phyloP scores from a whole-genome alignment of 1,284 basidiomycete species.

The Ustilago trichophora region DNA sequence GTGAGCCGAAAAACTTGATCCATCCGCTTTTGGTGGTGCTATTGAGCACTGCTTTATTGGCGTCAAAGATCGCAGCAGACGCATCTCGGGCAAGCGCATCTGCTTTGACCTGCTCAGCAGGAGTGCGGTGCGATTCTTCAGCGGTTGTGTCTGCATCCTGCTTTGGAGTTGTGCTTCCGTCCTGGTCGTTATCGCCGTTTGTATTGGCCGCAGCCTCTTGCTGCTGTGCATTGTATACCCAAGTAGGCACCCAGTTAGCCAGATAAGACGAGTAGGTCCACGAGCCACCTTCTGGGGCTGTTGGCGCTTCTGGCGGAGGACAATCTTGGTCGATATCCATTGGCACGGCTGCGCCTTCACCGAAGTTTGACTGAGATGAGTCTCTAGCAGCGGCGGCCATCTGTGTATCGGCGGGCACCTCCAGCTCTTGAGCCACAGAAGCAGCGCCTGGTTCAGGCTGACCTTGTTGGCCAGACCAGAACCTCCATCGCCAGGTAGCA shows the following conservation, averaged over 20 bases:
- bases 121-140: conserved; percentile 27
- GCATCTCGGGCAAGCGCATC: conserved; percentile 53
- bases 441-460: conserved; percentile 1
- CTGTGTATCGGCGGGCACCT: conserved; percentile 2
- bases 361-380: not conserved
- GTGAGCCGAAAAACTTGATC: conserved; percentile 56
- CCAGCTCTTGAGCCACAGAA: conserved; percentile 16
- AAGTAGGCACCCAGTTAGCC: conserved; percentile 49
- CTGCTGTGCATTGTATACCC: conserved; percentile 46
- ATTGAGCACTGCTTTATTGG: conserved; percentile 55
- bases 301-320: not conserved
- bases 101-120: conserved; percentile 61
- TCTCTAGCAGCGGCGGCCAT: not conserved
- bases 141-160: not conserved
- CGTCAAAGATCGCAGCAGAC: conserved; percentile 22
- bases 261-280: conserved; percentile 54
- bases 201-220: conserved; percentile 3
- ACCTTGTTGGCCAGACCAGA: conserved; percentile 26
- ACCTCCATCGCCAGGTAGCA: conserved; percentile 34
- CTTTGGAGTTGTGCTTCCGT: not conserved
- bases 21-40: conserved; percentile 47
- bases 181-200: not conserved
- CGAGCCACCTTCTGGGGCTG: conserved; percentile 11
- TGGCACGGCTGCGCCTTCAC: conserved; percentile 23
- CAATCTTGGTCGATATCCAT: conserved; percentile 35